These are phyloP conservation scores for Mytilinidion resinicola DNA, from an alignment of 495 filamentous ascomycete genomes.

Conservation along the genomic window DNA sequence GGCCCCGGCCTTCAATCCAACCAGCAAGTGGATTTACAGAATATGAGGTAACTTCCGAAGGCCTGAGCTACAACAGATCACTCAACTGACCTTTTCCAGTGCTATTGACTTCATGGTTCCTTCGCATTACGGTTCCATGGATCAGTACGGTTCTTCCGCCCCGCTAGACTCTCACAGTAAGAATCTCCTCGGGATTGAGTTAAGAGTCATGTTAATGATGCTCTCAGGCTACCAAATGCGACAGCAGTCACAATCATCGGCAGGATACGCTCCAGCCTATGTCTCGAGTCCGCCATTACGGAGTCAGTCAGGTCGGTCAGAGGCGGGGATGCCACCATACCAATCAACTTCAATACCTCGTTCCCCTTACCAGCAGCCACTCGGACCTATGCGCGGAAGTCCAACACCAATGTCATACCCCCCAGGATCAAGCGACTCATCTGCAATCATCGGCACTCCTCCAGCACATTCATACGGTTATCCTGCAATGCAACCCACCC, in stretches of 20 bases:
- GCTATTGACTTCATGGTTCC: slow-evolving; percentile 25
- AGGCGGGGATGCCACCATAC: slow-evolving; percentile 15
- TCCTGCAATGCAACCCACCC: slow-evolving; percentile 16
- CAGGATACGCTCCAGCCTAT: slow-evolving; percentile 13
- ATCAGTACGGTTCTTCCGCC: slow-evolving; percentile 19
- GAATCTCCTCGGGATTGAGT: neutral
- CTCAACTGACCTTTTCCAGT: slow-evolving; percentile 4
- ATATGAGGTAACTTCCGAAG: slow-evolving; percentile 23
- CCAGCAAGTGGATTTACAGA: slow-evolving; percentile 21
- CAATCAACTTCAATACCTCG: slow-evolving; percentile 20
- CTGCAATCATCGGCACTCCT: slow-evolving; percentile 19
- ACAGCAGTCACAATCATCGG: slow-evolving; percentile 13
- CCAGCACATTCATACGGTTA: slow-evolving; percentile 15
- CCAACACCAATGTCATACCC: slow-evolving; percentile 21
- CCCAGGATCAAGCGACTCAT: slow-evolving; percentile 14
- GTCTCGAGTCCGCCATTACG: slow-evolving; percentile 11
- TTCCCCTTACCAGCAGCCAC: slow-evolving; percentile 22
- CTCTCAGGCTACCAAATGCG: slow-evolving; percentile 15
- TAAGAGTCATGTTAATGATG: neutral
- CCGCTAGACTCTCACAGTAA: slow-evolving; percentile 18
- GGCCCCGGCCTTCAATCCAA: slow-evolving; percentile 16
- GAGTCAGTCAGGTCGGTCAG: slow-evolving; percentile 14
- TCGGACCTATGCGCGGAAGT: slow-evolving; percentile 23
- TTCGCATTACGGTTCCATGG: slow-evolving; percentile 22
- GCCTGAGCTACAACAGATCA: too few relatives aligned